These are phyloP conservation scores for Cryphonectria radicalis DNA, from an alignment of 2,329 filamentous ascomycete genomes.

Conservation along the genomic window DNA sequence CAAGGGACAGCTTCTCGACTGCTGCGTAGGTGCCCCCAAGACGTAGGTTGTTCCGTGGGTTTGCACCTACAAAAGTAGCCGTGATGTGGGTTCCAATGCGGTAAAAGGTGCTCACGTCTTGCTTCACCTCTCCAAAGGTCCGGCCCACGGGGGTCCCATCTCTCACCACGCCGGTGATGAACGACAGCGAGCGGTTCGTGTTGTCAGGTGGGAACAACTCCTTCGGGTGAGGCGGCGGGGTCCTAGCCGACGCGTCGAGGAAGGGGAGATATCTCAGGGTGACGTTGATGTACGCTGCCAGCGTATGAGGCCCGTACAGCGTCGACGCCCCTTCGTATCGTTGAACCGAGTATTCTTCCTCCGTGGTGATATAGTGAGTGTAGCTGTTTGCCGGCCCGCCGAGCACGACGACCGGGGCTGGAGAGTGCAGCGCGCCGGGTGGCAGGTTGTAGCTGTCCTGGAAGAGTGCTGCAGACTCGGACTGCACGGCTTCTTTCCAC, in stretches of 20 bases:
- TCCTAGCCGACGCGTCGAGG: constrained; percentile 54
- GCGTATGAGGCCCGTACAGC: constrained; percentile 79
- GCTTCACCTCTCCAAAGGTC: constrained; percentile 70
- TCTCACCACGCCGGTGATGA: constrained; percentile 78
- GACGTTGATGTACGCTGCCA: constrained; percentile 86
- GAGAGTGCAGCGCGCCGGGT: constrained; percentile 4
- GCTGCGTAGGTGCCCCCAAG: constrained; percentile 78
- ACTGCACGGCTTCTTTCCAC: constrained; percentile 74
- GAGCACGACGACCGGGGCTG: constrained; percentile 72
- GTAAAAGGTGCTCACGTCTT: constrained; percentile 59
- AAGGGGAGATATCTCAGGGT: constrained; percentile 72
- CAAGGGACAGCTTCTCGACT: constrained; percentile 64
- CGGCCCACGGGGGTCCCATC: constrained; percentile 70
- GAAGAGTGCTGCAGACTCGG: constrained; percentile 52
- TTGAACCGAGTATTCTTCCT: constrained; percentile 80
- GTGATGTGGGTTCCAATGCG: constrained; percentile 63
- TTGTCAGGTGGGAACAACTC: constrained; percentile 76
- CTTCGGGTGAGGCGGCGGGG: constrained; percentile 43
- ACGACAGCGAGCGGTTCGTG: constrained; percentile 72
- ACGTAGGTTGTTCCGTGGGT: constrained; percentile 85
- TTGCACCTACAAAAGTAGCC: constrained; percentile 80
- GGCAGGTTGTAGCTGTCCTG: constrained; percentile 47
- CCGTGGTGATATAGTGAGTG: constrained; percentile 78
- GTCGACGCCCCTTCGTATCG: constrained; percentile 92
- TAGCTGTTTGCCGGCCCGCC: constrained; percentile 92